A percentile compares a stretch with the other conserved stretches of the same genome.
Conservation (phyloP, 1,139 yeast species). For the Saccharomyces pastorianus region DNA sequence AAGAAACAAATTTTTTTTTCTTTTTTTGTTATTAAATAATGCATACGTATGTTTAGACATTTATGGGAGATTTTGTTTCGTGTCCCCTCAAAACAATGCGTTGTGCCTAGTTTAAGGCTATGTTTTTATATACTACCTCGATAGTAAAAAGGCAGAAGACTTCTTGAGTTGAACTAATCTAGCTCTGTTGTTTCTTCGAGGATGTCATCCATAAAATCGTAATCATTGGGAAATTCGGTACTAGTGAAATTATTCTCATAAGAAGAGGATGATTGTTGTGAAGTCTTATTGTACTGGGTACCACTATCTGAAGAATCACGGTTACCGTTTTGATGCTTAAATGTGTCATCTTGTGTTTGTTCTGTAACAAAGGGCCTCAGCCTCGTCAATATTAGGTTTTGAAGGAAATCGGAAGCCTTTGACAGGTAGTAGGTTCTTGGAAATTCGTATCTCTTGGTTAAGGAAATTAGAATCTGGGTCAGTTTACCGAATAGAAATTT, state of each 20-base stretch:
- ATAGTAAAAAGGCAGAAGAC: background rate
- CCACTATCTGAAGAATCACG: background rate
- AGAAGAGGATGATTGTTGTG: background rate
- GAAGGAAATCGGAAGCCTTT: background rate
- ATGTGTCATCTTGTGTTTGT: background rate
- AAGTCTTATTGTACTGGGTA: background rate
- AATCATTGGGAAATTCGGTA: background rate
- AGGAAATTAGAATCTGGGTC: constrained; percentile 2
- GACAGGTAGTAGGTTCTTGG: constrained; percentile 3
- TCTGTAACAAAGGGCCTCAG: background rate
- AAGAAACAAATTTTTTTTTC: no score
- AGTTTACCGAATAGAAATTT: constrained; percentile 8
- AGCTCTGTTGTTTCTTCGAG: background rate
- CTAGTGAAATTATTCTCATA: background rate
- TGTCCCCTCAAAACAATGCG: no score
- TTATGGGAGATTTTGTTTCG: background rate
- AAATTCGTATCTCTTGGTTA: background rate
- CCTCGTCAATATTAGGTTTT: background rate
- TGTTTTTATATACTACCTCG: background rate
- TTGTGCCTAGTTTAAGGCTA: no score
- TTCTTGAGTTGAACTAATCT: background rate
- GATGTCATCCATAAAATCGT: background rate
- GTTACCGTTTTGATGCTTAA: background rate
- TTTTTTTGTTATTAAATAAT: background rate
- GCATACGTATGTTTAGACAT: background rate